These are phyloP conservation scores for Lactarius sanguifluus DNA, from an alignment of 768 basidiomycete species.

Conservation along the genomic window DNA sequence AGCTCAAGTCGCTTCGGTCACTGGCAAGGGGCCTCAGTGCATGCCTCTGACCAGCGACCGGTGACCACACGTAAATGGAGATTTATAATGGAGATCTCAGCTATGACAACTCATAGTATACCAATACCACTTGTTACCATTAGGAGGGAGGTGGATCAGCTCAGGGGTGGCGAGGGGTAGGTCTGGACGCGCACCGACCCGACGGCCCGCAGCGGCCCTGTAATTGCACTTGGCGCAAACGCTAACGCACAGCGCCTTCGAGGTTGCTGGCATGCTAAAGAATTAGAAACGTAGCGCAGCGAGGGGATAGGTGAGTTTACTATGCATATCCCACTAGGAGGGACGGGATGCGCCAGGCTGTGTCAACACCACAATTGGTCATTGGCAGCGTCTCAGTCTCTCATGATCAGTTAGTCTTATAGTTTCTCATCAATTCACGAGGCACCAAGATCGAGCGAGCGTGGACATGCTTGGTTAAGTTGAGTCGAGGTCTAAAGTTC, in stretches of 20 bases:
- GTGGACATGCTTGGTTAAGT: conserved; percentile 17
- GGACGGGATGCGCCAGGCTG: neutral
- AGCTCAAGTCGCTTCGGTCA: neutral
- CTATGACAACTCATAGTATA: neutral
- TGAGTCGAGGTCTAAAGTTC: conserved; percentile 18
- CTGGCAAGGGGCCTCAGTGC: neutral
- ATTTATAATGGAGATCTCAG: neutral
- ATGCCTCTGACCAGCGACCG: neutral
- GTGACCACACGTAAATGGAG: conserved; percentile 3
- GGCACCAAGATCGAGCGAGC: conserved; percentile 27
- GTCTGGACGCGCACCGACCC: neutral
- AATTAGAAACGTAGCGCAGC: neutral
- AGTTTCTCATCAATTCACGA: conserved; percentile 28
- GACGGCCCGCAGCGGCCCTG: conserved; percentile 22
- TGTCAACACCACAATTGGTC: conserved; percentile 9
- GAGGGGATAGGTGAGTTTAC: conserved; percentile 5
- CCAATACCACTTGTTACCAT: too few relatives aligned
- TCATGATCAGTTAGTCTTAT: neutral
- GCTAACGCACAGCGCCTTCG: neutral
- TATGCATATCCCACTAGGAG: neutral
- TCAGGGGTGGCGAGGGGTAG: conserved; percentile 14
- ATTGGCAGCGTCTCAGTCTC: conserved; percentile 19
- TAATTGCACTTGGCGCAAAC: neutral
- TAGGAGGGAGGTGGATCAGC: neutral
- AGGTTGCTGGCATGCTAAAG: neutral